Percentiles rank a stretch among this genome's conserved stretches.
These are phyloP conservation scores for Ophiognomonia clavigignenti-juglandacearum DNA, from an alignment of 2,329 filamentous ascomycete species.

Conservation along the genomic window DNA sequence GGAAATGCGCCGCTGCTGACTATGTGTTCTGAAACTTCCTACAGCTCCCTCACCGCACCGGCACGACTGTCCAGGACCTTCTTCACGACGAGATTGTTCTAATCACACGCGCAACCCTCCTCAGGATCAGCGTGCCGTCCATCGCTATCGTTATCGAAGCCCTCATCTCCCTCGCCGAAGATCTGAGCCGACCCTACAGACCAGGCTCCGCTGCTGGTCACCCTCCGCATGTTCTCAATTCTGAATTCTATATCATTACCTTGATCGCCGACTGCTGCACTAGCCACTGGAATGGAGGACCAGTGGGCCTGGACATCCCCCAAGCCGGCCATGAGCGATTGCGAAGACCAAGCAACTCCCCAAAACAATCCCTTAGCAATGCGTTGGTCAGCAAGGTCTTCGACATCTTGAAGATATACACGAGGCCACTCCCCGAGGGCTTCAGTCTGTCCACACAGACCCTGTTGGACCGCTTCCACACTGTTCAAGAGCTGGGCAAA, in stretches of 20 bases:
- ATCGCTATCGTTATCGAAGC: conserved; percentile 52
- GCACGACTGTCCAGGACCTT: conserved; percentile 51
- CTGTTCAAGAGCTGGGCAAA: conserved; percentile 31
- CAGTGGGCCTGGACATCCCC: conserved; percentile 5
- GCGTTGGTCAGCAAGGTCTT: conserved; percentile 50
- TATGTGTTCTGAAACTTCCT: conserved; percentile 18
- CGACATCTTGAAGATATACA: conserved; percentile 50
- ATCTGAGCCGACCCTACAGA: conserved; percentile 51
- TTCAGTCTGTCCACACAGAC: conserved; percentile 52
- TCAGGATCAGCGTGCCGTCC: conserved; percentile 53
- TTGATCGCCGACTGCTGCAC: conserved; percentile 62
- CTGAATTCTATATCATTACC: conserved; percentile 60
- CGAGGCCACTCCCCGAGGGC: conserved; percentile 54
- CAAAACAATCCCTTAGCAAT: conserved; percentile 41
- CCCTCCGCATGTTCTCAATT: conserved; percentile 56
- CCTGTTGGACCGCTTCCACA: conserved; percentile 49
- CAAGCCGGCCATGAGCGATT: conserved; percentile 7
- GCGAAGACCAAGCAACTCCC: conserved; percentile 21
- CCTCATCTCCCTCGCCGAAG: conserved; percentile 53
- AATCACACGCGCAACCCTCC: conserved; percentile 56
- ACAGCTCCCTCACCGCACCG: conserved; percentile 63
- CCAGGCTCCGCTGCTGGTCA: conserved; percentile 38
- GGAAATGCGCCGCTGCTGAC: conserved; percentile 7
- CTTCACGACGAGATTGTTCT: conserved; percentile 56
- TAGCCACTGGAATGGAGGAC: conserved; percentile 48